Evolutionary conservation across 192 early-diverging fungal genomes (phyloP).

Genomic region (Coemansia sp.): DNA sequence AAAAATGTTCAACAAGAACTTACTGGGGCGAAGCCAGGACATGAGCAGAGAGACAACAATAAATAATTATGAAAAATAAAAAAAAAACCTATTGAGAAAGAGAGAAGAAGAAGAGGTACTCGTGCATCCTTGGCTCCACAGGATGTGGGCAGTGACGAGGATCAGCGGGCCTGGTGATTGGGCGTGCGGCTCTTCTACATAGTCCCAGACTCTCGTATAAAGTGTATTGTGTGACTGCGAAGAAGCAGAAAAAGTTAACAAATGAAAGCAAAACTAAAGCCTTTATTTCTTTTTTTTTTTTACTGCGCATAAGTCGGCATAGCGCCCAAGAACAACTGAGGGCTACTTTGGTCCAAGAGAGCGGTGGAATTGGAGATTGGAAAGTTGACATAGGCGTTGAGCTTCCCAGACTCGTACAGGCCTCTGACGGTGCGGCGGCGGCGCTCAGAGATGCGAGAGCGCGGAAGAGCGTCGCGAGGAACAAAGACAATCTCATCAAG

Average conservation of each 20-base stretch:
- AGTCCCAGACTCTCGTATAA: background rate
- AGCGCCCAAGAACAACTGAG: conserved; percentile 27
- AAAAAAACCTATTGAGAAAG: background rate
- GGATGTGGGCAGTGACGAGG: background rate
- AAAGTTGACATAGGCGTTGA: conserved; percentile 36
- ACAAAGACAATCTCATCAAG: conserved; percentile 70
- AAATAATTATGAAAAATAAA: background rate
- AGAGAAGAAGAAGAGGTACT: background rate
- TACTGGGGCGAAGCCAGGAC: conserved; percentile 54
- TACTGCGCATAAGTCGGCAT: conserved; percentile 3
- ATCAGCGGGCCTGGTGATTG: conserved; percentile 3
- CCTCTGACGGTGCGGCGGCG: conserved; percentile 35
- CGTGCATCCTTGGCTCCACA: background rate
- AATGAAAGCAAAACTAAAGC: background rate
- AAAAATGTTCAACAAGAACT: conserved; percentile 9
- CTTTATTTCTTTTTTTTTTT: too few relatives aligned
- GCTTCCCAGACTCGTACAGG: conserved; percentile 44
- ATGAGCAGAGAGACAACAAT: conserved; percentile 7
- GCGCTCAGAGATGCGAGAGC: conserved; percentile 62
- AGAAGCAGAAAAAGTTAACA: background rate
- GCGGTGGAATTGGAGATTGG: conserved; percentile 26
- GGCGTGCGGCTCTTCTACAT: background rate
- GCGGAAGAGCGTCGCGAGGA: conserved; percentile 55
- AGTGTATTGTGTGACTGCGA: background rate
- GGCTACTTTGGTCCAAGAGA: conserved; percentile 29